phyloP scores from a whole-genome alignment of 345 rosid genomes.

The Firmiana major region DNA sequence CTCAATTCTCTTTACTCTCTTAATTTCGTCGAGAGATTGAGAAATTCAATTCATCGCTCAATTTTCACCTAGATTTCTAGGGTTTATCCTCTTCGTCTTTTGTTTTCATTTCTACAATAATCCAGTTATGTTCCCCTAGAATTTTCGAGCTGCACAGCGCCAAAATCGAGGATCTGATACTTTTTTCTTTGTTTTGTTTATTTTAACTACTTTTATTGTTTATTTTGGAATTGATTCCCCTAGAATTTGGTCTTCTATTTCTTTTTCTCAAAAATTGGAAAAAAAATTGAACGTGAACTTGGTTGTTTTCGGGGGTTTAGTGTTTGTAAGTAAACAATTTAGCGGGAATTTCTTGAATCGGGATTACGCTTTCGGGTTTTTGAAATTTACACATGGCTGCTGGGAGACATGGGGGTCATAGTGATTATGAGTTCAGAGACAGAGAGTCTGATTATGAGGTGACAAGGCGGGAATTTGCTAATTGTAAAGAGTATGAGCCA shows the following conservation, averaged over 20 bases:
- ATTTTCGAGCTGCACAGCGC: background rate
- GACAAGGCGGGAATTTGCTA: slow-evolving; percentile 40
- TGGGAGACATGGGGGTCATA: slow-evolving; percentile 72
- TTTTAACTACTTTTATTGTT: background rate
- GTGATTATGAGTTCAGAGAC: slow-evolving; percentile 60
- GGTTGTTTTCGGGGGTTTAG: slow-evolving; percentile 19
- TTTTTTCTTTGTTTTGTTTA: background rate
- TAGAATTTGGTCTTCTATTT: slow-evolving; percentile 17
- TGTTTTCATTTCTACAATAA: background rate
- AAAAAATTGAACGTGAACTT: slow-evolving; percentile 1
- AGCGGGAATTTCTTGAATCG: slow-evolving; percentile 17
- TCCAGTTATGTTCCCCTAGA: background rate
- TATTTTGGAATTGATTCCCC: slow-evolving; percentile 12
- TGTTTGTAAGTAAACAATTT: slow-evolving; percentile 22
- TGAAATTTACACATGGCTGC: slow-evolving; percentile 57
- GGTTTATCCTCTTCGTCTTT: background rate
- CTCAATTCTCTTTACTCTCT: background rate
- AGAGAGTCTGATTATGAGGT: slow-evolving; percentile 52
- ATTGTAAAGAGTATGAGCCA: slow-evolving; percentile 43
- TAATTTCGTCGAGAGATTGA: background rate
- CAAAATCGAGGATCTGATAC: background rate
- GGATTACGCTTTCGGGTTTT: slow-evolving; percentile 6
- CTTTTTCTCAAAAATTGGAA: background rate
- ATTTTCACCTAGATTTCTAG: slow-evolving; percentile 6
- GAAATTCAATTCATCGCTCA: background rate